Base-by-base conservation (phyloP, 169 alveolate genomes). In the Plasmodium knowlesi region DNA sequence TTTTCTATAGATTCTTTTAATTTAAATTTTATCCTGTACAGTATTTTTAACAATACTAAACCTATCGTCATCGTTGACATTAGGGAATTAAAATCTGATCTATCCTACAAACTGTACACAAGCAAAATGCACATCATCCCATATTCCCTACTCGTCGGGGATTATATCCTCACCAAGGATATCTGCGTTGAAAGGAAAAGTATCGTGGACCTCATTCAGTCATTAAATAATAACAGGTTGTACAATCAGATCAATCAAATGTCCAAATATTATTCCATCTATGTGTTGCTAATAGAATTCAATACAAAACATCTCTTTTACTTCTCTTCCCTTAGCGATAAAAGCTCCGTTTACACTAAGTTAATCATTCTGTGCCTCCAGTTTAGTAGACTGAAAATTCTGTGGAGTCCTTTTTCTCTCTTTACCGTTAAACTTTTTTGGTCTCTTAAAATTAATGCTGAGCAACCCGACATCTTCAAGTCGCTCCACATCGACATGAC, bases 131-230 rank as follows among this genome's bases (percentile, higher is more conserved):
- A 96, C 61, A 94, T 97, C 34, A 92, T 97, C 53, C 98, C 98
- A 8, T 78, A 95, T 43, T 89, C 95, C 25, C 94, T 97, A 67
- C 97, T 94, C 71, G 95, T 97, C 67, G 98, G 98, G 6, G 98
- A 97, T 92, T 97, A 97, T 93, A 94, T 97, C 19, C 70, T 97
- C 73, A 96, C 98, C 12, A 93, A 70, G 57, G 98, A 97, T 90
- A 96, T 97, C 32, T 96, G 98, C 95, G 95, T 97, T 25, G 98
- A 97, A 43, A 94, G 98, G 79, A 97, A 97, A 96, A 96, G 97
- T 5, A 93, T 97, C 25, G 78, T 73, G 1, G 98, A 97, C 67
- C 95, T 97, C 53, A 80, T 84, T 10, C 92, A 73, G 25, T 97
- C 98, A 3, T 88, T 97, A 61, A 95, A 67, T 61, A 92, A 92